A percentile compares a stretch with the other conserved stretches of the same genome.
phyloP scores from a whole-genome alignment of 1,284 basidiomycete genomes.

The Leccinum brunneo-olivaceum region DNA sequence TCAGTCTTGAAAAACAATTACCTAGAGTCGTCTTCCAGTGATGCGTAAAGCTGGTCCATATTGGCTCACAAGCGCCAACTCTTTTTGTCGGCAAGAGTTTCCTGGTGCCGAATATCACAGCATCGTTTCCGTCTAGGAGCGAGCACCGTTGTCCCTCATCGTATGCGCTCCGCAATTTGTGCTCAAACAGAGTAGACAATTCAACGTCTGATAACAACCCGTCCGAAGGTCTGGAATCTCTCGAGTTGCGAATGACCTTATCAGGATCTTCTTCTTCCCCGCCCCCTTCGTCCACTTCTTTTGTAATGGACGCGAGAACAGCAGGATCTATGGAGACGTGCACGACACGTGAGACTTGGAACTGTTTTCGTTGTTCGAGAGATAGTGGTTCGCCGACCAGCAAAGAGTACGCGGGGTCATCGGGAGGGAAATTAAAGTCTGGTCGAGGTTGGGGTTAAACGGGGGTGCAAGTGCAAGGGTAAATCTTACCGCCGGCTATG shows the following conservation, averaged over 20 bases:
- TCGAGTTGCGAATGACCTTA: constrained; percentile 70
- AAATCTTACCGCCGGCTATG: constrained; percentile 68
- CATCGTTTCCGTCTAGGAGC: constrained; percentile 13
- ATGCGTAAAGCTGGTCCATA: constrained; percentile 76
- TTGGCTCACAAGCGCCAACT: constrained; percentile 61
- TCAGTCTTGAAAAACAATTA: constrained; percentile 27
- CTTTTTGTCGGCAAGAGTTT: constrained; percentile 34
- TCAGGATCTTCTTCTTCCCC: constrained; percentile 56
- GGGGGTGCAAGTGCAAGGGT: neutral
- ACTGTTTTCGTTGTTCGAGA: constrained; percentile 43
- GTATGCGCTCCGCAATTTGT: constrained; percentile 50
- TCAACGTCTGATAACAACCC: constrained; percentile 66
- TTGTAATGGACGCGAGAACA: constrained; percentile 30
- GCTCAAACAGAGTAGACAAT: constrained; percentile 48
- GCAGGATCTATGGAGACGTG: constrained; percentile 74
- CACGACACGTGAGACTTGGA: constrained; percentile 71
- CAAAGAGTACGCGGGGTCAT: constrained; percentile 83
- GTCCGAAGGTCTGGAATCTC: constrained; percentile 55
- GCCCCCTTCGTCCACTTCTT: constrained; percentile 38
- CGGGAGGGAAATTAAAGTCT: constrained; percentile 93
- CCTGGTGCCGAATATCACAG: constrained; percentile 47
- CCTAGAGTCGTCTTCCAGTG: constrained; percentile 79
- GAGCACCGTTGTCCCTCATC: constrained; percentile 43
- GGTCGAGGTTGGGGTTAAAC: constrained; percentile 3
- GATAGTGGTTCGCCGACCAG: constrained; percentile 57